A percentile compares a stretch with the other conserved stretches of the same genome.
Conservation (phyloP, 257 asterid species). For the Schizonepeta tenuifolia region DNA sequence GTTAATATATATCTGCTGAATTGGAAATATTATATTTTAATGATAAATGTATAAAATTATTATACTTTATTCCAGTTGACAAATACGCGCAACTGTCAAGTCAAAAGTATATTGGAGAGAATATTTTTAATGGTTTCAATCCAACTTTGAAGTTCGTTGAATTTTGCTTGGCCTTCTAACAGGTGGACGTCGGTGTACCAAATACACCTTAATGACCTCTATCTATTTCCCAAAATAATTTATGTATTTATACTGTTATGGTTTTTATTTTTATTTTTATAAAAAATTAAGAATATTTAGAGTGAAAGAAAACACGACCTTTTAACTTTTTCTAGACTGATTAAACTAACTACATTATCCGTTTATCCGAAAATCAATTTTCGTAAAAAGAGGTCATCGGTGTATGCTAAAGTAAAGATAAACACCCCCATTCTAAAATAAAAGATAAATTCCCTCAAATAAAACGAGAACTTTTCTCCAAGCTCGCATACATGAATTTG, state of each 20-base stretch:
- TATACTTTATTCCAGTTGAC: not conserved
- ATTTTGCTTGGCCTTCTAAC: not conserved
- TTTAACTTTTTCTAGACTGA: not conserved
- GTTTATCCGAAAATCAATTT: not conserved
- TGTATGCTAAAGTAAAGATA: no score
- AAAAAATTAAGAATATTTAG: no score
- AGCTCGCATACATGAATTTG: not conserved
- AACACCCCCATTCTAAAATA: no score
- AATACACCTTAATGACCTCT: not conserved
- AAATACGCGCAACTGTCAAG: not conserved
- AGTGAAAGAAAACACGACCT: not conserved
- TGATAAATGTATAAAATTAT: no score
- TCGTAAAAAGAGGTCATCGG: no score
- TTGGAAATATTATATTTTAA: no score
- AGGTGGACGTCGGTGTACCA: conserved; percentile 3
- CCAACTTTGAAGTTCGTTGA: not conserved
- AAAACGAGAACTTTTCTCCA: not conserved
- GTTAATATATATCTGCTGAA: no score
- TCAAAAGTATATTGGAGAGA: not conserved
- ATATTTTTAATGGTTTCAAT: not conserved
- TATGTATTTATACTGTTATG: not conserved
- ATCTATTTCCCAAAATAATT: not conserved
- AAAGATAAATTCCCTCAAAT: not conserved
- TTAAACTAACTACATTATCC: not conserved
- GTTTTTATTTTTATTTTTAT: not conserved